Percentiles rank a stretch among this genome's conserved stretches.
Evolutionary conservation across 73 alveolate species (phyloP).

Genomic region (Symbiodinium pilosum): DNA sequence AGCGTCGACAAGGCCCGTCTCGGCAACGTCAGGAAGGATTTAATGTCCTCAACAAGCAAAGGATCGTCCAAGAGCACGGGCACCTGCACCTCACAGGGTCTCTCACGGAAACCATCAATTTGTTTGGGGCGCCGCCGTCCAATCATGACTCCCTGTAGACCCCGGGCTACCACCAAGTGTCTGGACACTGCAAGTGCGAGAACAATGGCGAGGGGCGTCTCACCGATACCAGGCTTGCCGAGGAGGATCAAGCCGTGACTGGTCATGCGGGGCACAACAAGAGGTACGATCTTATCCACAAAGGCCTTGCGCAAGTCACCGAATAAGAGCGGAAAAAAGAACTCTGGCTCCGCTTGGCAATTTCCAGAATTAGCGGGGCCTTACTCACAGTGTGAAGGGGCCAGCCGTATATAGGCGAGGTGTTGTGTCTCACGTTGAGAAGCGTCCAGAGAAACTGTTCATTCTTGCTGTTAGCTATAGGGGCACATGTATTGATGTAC

Average conservation of each 20-base stretch:
- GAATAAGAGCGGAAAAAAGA: not conserved
- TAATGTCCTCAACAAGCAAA: not conserved
- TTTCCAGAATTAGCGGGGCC: not conserved
- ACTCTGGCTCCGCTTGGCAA: conserved; percentile 28
- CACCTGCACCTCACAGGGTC: conserved; percentile 15
- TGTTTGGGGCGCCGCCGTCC: conserved; percentile 14
- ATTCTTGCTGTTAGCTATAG: conserved; percentile 13
- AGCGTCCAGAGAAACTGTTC: conserved; percentile 31
- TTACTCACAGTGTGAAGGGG: not conserved
- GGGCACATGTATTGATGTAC: conserved; percentile 23
- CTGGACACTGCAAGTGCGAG: conserved; percentile 11
- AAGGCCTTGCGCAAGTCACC: not conserved
- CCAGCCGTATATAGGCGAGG: conserved; percentile 17
- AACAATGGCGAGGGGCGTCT: conserved; percentile 13
- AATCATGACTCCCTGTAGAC: not conserved
- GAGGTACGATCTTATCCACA: not conserved
- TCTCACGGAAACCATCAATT: conserved; percentile 44
- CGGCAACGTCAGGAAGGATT: conserved; percentile 29
- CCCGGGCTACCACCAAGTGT: not conserved
- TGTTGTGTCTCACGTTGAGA: not conserved
- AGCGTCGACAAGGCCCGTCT: conserved; percentile 7
- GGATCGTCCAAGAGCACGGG: conserved; percentile 20
- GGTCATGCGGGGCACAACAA: not conserved
- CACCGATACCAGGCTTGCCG: conserved; percentile 14
- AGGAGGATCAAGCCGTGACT: conserved; percentile 14